Base-by-base conservation (phyloP, 441 rosid species). In the Manihot esculenta region DNA sequence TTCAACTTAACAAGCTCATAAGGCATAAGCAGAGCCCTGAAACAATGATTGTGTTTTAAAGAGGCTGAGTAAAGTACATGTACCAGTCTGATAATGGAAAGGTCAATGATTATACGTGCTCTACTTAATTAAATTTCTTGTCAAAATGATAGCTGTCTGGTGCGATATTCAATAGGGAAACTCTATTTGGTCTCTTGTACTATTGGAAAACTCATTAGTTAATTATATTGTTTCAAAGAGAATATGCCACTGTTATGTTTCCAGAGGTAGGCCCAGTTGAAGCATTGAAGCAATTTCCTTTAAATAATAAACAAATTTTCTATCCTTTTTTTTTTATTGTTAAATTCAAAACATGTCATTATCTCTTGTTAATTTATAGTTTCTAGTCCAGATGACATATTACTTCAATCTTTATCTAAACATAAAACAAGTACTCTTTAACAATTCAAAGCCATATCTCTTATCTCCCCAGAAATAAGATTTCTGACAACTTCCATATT, bases 161-260 rank as follows among this genome's bases (percentile, higher is more conserved):
- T 42, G 17, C 1, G 6, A 4, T 13, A 55, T 56, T 38, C 27
- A 44, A 21, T 44, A 24, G n/a, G n/a, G n/a, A n/a, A n/a, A n/a
- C n/a, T n/a, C n/a, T n/a, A n/a, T n/a, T n/a, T n/a, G n/a, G n/a
- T n/a, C n/a, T n/a, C n/a, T n/a, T n/a, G n/a, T n/a, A n/a, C n/a
- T n/a, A n/a, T n/a, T n/a, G n/a, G n/a, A n/a, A n/a, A n/a, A n/a
- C n/a, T n/a, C n/a, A n/a, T n/a, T n/a, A n/a, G n/a, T n/a, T n/a
- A n/a, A n/a, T n/a, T n/a, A n/a, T n/a, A n/a, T n/a, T 7, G 53
- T 30, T 42, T 42, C 55, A 18, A 71, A 53, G 14, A 54, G 63
- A 71, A 71, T 63, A 71, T 62, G 69, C 63, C 42, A 14, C 23
- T 51, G 21, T 60, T 35, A 33, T 35, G 7, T 35, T 30, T 70